Percentiles rank a stretch among this genome's conserved stretches.
Evolutionary conservation across 2,329 filamentous ascomycete species (phyloP).

Genomic region (Alternaria tenuissima): DNA sequence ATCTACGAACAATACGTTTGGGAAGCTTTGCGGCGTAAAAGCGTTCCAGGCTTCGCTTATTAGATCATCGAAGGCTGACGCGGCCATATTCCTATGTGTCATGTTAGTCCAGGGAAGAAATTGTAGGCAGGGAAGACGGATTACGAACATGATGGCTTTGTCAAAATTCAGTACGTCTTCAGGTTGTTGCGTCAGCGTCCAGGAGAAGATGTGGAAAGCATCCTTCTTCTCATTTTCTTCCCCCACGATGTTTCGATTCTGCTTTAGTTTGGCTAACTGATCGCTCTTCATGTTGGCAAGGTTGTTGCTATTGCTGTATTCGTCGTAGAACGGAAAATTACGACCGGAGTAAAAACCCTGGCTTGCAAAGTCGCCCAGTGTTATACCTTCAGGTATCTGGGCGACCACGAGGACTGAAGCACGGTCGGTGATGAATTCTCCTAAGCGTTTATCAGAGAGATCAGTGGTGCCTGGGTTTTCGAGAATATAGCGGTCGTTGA

Average conservation of each 20-base stretch:
- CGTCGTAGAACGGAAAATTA: slow-evolving; percentile 48
- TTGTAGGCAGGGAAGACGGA: too few species aligned
- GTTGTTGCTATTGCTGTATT: slow-evolving; percentile 49
- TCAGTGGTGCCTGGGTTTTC: slow-evolving; percentile 35
- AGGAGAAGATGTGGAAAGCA: slow-evolving; percentile 48
- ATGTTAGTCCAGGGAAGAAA: not conserved
- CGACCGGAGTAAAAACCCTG: slow-evolving; percentile 47
- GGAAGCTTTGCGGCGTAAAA: slow-evolving; percentile 45
- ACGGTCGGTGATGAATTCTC: slow-evolving; percentile 49
- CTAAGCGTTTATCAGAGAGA: slow-evolving; percentile 44
- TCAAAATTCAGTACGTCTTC: slow-evolving; percentile 46
- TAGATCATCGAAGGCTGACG: slow-evolving; percentile 41
- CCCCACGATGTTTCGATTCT: slow-evolving; percentile 39
- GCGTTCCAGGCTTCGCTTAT: slow-evolving; percentile 44
- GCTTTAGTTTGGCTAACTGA: slow-evolving; percentile 49
- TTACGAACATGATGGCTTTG: slow-evolving; percentile 40
- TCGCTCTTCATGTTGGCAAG: slow-evolving; percentile 44
- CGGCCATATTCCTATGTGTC: slow-evolving; percentile 34
- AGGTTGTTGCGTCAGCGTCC: slow-evolving; percentile 48
- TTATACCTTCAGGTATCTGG: slow-evolving; percentile 42
- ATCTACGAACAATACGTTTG: slow-evolving; percentile 50
- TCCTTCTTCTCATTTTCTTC: slow-evolving; percentile 36
- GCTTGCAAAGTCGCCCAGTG: slow-evolving; percentile 39
- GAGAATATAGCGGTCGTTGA: slow-evolving; percentile 53
- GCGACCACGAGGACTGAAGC: slow-evolving; percentile 49